Base-by-base conservation (phyloP, 2,329 filamentous ascomycete genomes). In the Immersiporthe knoxdaviesiana region DNA sequence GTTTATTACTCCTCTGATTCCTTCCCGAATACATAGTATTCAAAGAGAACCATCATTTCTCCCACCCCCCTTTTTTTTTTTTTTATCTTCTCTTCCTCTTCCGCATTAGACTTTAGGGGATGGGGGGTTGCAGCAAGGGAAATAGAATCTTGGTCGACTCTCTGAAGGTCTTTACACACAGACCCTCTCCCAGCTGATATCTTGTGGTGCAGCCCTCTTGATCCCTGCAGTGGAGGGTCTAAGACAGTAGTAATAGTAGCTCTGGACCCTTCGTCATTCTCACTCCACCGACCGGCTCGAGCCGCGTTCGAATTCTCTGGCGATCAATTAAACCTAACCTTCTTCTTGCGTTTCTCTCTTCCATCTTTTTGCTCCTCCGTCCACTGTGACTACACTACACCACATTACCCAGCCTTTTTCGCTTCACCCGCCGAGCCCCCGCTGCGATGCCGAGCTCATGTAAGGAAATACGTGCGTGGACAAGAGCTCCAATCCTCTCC, bases 391-490 rank as follows among this genome's bases (percentile, higher is more conserved):
- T 30, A 7, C n/a, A n/a, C n/a, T n/a, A n/a, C n/a, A n/a, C 52
- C 18, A 16, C 52, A 35, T 8, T 8, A 35, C 35, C 35, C 52
- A 30, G 6, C 24, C 27, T 56, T 18, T 35, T 35, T 35, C 35
- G 14, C 52, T 12, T 5, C 27, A 18, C 24, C 14, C 14, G 30
- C 44, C 44, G 5, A 6, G 35, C 35, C 8, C 24, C 37, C 35
- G 37, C 30, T 62, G 59, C 41, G 35, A 97, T 98, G 96, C 94
- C 95, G 69, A 94, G 92, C 81, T 97, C 95, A 72, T 99, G 96
- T 84, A 93, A 94, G 88, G 95, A 98, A 81, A 92, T 99, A 79
- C 90, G 95, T 98, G 87, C 74, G 92, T 83, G 65, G 30, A 27
- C 24, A n/a, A 30, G n/a, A 21, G n/a, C 11, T 30, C 59, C 35